Evolutionary conservation across 1,284 basidiomycete species (phyloP), one percentile per base, ranked within the genome.

Genomic region (Mixia osmundae): DNA sequence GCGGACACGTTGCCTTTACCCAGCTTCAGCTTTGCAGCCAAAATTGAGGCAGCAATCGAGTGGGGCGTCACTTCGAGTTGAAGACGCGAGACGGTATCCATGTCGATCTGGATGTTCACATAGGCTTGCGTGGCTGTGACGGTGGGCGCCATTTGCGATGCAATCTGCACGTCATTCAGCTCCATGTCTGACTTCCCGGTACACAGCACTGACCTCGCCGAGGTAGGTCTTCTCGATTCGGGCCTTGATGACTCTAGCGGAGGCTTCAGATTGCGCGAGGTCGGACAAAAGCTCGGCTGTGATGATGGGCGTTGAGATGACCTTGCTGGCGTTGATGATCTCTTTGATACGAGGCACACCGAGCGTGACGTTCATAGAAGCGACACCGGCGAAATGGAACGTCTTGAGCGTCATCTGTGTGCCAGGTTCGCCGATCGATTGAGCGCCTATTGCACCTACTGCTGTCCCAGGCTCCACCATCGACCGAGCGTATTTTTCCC

Each of bases 341-440:
- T 99, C 91, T 60, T 97, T 97, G 62, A 99, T 97, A 56, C 91
- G 87, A 16, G 91, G 91, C 9, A 97, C 91, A 65, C 91, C 91
- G 27, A 97, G 71, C 1, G 91, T 99, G 48, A 99, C 83, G 61
- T 95, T 97, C 91, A 97, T 99, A 24, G 87, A 91, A 9, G 91
- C 91, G 45, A 99, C 87, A 64, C 91, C 91, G 51, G 91, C 91
- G 61, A 97, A 97, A 65, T 99, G 91, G 72, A 99, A 99, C 42
- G 91, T 97, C 61, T 97, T 99, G 47, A 97, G 60, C 5, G 91
- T 97, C 91, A 99, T 97, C 54, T 99, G 91, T 3, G 91, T 99
- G 39, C 91, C 91, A 2, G 91, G 91, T 58, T 99, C 91, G 55
- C 91, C 91, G 46, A 99, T 97, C 5, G 91, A 97, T 55, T 99